Percentiles rank a stretch among this genome's conserved stretches.
phyloP scores from a whole-genome alignment of 441 rosid species.

The Pelargonium citronellum region DNA sequence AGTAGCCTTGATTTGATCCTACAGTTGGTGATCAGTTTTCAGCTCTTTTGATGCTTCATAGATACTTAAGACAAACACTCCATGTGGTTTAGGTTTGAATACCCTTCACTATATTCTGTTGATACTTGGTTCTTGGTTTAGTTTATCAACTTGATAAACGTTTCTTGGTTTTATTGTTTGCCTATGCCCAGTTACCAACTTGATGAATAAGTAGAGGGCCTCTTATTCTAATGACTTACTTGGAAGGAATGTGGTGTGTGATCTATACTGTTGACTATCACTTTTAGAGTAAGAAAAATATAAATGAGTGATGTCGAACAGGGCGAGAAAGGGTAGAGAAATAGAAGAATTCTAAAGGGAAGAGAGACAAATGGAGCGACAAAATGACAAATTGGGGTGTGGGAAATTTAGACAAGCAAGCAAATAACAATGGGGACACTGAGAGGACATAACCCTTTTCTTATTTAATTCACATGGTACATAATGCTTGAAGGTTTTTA shows the following conservation, averaged over 20 bases:
- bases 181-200: background rate
- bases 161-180: background rate
- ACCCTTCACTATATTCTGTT: slow-evolving; percentile 1
- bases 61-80: background rate
- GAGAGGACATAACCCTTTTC: background rate
- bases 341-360: background rate
- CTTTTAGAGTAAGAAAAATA: background rate
- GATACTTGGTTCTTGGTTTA: background rate
- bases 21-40: background rate
- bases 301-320: background rate
- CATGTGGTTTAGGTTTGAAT: background rate
- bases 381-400: background rate
- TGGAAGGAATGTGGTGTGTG: background rate
- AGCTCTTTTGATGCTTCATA: background rate
- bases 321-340: background rate
- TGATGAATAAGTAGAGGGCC: background rate
- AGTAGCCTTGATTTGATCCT: background rate
- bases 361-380: background rate
- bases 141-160: background rate
- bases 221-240: background rate
- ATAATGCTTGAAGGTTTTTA: background rate
- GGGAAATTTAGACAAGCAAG: background rate
- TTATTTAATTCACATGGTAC: background rate
- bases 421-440: background rate
- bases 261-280: background rate